Evolutionary conservation across 768 basidiomycete genomes (phyloP).

Genomic region (Trametes meyenii): DNA sequence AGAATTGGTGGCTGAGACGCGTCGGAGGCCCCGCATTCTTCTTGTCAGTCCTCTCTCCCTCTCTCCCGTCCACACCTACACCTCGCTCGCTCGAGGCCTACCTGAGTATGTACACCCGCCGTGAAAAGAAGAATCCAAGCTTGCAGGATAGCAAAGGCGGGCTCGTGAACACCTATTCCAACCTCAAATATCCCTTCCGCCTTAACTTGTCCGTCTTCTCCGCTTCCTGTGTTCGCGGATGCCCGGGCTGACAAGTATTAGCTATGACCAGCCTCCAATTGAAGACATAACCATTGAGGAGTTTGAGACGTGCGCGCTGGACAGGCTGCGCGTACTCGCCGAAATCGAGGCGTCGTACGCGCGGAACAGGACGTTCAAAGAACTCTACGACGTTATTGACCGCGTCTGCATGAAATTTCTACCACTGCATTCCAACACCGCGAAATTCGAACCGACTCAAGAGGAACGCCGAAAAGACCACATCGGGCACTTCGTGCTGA

Average conservation of each 20-base stretch:
- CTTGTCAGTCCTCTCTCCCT: background rate
- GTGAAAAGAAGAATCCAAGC: background rate
- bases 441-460: slow-evolving; percentile 50
- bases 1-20: slow-evolving; percentile 16
- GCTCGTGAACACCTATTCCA: slow-evolving; percentile 30
- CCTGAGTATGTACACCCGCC: background rate
- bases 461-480: slow-evolving; percentile 80
- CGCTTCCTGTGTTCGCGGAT: slow-evolving; percentile 10
- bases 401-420: slow-evolving; percentile 76
- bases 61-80: no score
- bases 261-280: slow-evolving; percentile 84
- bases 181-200: slow-evolving; percentile 59
- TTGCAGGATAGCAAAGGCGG: slow-evolving; percentile 11
- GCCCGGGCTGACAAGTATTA: slow-evolving; percentile 35
- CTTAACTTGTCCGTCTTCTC: slow-evolving; percentile 71
- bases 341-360: slow-evolving; percentile 90
- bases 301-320: slow-evolving; percentile 89
- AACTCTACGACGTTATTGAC: slow-evolving; percentile 64
- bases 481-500: slow-evolving; percentile 89
- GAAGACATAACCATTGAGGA: slow-evolving; percentile 94
- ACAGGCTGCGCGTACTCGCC: slow-evolving; percentile 83
- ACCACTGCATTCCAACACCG: slow-evolving; percentile 58
- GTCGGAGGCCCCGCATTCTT: background rate
- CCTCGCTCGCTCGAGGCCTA: no score
- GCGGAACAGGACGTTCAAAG: slow-evolving; percentile 81